Conservation (phyloP, 495 filamentous ascomycete species). For the Penicillium subrubescens region DNA sequence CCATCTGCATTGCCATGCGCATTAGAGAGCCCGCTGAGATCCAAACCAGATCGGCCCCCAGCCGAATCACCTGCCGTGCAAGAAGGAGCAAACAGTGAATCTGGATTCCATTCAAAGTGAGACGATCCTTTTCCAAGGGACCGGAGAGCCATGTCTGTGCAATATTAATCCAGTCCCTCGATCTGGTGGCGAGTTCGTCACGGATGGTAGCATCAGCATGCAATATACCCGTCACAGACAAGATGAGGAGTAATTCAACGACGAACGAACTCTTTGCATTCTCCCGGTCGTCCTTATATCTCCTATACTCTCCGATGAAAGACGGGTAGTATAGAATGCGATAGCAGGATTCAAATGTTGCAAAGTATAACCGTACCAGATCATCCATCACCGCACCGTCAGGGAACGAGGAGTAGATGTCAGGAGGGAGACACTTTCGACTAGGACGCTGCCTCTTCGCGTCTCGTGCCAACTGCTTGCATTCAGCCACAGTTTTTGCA, state of each 20-base stretch:
- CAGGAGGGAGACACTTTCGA: conserved; percentile 23
- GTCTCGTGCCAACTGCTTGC: conserved; percentile 29
- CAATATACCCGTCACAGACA: conserved; percentile 44
- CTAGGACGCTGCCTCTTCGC: conserved; percentile 28
- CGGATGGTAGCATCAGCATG: conserved; percentile 28
- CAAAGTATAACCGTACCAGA: conserved; percentile 48
- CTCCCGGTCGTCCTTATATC: conserved; percentile 40
- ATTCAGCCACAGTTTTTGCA: conserved; percentile 16
- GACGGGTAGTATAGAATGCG: conserved; percentile 49
- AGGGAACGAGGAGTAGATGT: conserved; percentile 23
- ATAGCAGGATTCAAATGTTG: conserved; percentile 49
- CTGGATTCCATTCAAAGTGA: conserved; percentile 47
- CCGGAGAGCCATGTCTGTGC: conserved; percentile 54
- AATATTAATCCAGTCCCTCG: conserved; percentile 47
- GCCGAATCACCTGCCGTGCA: conserved; percentile 46
- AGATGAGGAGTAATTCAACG: conserved; percentile 48
- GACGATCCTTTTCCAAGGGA: conserved; percentile 51
- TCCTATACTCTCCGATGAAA: conserved; percentile 48
- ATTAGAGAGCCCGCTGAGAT: conserved; percentile 52
- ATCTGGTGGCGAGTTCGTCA: conserved; percentile 22
- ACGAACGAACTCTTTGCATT: conserved; percentile 26
- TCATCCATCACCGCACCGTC: conserved; percentile 39
- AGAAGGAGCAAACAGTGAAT: conserved; percentile 54
- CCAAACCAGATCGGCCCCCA: conserved; percentile 56
- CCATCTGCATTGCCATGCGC: conserved; percentile 56